Base-by-base conservation (phyloP, 768 basidiomycete species). In the Dendrothele bispora region DNA sequence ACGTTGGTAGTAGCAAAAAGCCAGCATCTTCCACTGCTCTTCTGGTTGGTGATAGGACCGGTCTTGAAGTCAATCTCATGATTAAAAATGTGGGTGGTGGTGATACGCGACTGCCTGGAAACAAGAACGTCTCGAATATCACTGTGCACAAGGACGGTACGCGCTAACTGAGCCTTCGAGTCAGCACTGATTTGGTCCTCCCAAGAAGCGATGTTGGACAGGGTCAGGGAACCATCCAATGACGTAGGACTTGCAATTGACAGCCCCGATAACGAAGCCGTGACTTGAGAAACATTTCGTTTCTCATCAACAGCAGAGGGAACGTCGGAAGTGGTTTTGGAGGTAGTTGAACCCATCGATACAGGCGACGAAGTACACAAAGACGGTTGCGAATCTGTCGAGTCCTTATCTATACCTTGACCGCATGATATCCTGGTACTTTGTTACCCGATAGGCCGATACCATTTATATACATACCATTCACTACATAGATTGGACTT, bases 1-100 rank as follows among this genome's bases (percentile, higher is more conserved):
- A 92, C 79, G 65, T 92, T 91, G 52, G 91, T 94, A 6, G 91
- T 89, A 2, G 94, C 90, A 63, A 98, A 98, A 7, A 97, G 74
- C 95, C 95, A 98, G 72, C 95, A 98, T 39, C 95, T 75, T 1
- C 95, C 95, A 48, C 86, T 89, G 61, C 77, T 83, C 70, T 84
- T 88, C 79, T 95, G 93, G 66, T 87, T 80, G 11, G 91, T 94
- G 53, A 94, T 72, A 8, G 92, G 92, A 2, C 77, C 80, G 1
- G 91, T 84, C 74, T 89, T 88, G 69, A 87, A 86, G 46, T 85
- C 86, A 18, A 97, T 60, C 52, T 82, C 73, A 55, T 82, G 76
- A 65, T 93, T 95, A 76, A 95, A 97, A 43, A 95, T 76, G 63
- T 91, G 88, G 37, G 74, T 67, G 60, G 89, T 85, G 3, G 77